These are phyloP conservation scores for Santalum album DNA, from an alignment of 164 flowering plant species.

Conservation along the genomic window DNA sequence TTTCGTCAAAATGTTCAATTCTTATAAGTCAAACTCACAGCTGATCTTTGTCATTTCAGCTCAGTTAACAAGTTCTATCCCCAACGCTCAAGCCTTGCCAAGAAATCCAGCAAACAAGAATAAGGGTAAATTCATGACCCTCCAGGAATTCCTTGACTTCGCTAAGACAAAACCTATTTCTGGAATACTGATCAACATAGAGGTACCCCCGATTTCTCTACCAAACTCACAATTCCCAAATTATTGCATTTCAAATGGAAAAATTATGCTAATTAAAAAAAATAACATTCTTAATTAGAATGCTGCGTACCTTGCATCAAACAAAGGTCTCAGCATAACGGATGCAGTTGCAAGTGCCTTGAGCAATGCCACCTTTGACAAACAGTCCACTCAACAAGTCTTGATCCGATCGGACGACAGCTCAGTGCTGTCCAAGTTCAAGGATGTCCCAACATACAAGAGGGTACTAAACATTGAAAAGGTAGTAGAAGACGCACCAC, in stretches of 20 bases:
- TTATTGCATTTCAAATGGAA: not conserved
- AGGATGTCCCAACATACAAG: constrained; percentile 33
- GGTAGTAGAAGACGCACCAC: constrained; percentile 34
- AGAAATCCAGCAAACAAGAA: constrained; percentile 62
- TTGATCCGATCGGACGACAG: constrained; percentile 74
- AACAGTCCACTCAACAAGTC: constrained; percentile 58
- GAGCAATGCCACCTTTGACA: constrained; percentile 58
- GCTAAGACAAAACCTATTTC: constrained; percentile 56
- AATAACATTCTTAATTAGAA: constrained; percentile 34
- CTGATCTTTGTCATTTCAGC: constrained; percentile 35
- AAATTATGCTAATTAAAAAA: not conserved
- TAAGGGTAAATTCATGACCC: constrained; percentile 48
- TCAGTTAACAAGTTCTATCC: constrained; percentile 29
- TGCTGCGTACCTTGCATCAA: constrained; percentile 31
- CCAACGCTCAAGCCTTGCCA: constrained; percentile 14
- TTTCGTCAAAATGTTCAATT: too few species aligned
- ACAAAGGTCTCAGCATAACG: not conserved
- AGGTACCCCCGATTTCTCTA: constrained; percentile 24
- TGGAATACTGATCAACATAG: constrained; percentile 60
- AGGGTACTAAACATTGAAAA: constrained; percentile 39
- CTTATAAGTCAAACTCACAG: not conserved
- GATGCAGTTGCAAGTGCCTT: constrained; percentile 27
- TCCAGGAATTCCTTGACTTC: constrained; percentile 55
- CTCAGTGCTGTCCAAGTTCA: constrained; percentile 56
- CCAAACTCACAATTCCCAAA: too few species aligned